Evolutionary conservation across 2,329 filamentous ascomycete species (phyloP), one percentile per base, ranked within the genome.

Genomic region (Herpotrichia juniperi): DNA sequence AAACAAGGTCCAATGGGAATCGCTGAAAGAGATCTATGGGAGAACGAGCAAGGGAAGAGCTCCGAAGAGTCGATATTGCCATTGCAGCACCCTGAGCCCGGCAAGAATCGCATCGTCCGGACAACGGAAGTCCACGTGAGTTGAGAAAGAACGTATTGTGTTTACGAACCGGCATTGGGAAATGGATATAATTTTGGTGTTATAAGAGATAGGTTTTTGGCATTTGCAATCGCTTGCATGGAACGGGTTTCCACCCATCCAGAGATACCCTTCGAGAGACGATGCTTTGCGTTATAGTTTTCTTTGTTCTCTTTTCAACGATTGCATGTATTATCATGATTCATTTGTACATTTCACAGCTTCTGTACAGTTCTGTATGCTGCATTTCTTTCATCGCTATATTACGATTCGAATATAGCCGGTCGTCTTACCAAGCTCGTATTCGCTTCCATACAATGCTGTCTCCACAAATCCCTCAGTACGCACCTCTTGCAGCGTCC

Each of bases 41-140:
- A 64, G 19, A 49, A 57, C 42, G 53, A 52, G 31, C 46, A 51
- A 24, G 39, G 54, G 17, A 63, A 61, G 22, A 51, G 45, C 2
- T 63, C 58, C 42, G 58, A 61, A 22, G 59, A 66, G 34, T 58
- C 54, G 21, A 60, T 60, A 22, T 42, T 50, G 3, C 56, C 63
- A 10, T 39, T 58, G 2, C 58, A 57, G 21, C 42, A 35, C 9
- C 53, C 49, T 12, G 46, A 52, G 2, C 21, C 45, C 2, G 51
- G 40, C 4, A 35, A 50, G 11, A 56, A 56, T 22, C 55, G 58
- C 5, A 66, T 66, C 26, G 44, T 59, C 17, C 53, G 61, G 45
- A 66, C 63, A 14, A 57, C 44, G 35, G 63, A 66, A 30, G 53
- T 66, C 8, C 51, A 43, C 24, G 35, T 66, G 7, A 56, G 46